Evolutionary conservation across 371 early-diverging fungal species (phyloP), one percentile per base, ranked within the genome.

Genomic region (Mucor circinelloides): DNA sequence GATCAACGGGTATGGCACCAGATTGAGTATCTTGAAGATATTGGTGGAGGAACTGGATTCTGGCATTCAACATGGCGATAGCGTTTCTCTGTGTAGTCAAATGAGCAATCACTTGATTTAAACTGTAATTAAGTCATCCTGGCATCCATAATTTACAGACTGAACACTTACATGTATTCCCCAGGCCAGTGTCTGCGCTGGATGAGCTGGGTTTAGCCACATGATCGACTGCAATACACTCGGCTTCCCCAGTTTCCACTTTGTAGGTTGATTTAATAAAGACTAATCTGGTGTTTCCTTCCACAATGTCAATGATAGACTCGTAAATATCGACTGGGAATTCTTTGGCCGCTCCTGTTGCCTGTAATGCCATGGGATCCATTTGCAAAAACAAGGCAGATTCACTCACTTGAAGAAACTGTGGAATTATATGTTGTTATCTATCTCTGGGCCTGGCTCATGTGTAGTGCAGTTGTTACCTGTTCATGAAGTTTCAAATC

Each of bases 221-320:
- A 74, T 94, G 94, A 73, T 94, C 94, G 17, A 95, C 90, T 6
- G 94, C 94, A 68, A 94, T 90, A 48, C 94, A 85, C 70, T 95
- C 95, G 3, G 93, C 93, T 68, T 94, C 94, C 3, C 89, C 88
- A 6, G 94, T 93, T 67, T 93, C 93, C 25, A 95, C 87, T 68
- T 88, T 88, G 75, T 92, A 95, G 23, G 83, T 66, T 9, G 87
- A 75, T 66, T 88, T 84, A 46, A 89, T 85, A 71, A 94, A 94
- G 50, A 87, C 74, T 52, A 88, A 79, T 32, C 87, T 85, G 0
- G 87, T 81, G 34, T 50, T 19, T 15, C 66, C 77, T 42, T 86
- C 80, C 10, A 87, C 83, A 21, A 90, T 83, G 64, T 93, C 93
- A n/a, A 91, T 84, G 2, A 89, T 79, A 0, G 93, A 87, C 76